Conservation (phyloP, 2,329 filamentous ascomycete genomes). For the Nemania abortiva region DNA sequence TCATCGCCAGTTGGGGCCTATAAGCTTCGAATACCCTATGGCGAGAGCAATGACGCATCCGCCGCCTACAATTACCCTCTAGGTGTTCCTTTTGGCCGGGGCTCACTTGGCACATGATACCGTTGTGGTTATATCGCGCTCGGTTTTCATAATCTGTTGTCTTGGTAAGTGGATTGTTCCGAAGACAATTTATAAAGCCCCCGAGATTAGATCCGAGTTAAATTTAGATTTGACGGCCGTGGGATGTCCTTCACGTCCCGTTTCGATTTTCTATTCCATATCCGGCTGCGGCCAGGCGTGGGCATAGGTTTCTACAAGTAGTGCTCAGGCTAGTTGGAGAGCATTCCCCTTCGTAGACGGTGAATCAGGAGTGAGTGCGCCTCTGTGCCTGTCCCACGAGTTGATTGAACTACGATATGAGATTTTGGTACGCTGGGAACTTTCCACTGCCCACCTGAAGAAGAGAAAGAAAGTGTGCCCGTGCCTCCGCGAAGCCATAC, state of each 20-base stretch:
- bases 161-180: background rate
- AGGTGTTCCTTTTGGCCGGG: background rate
- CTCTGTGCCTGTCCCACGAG: background rate
- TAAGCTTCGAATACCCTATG: background rate
- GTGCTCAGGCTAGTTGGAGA: background rate
- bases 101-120: background rate
- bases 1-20: background rate
- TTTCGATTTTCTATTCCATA: too few relatives aligned
- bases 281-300: background rate
- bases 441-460: background rate
- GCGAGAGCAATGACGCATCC: background rate
- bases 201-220: slow-evolving; percentile 4
- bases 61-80: background rate
- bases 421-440: background rate
- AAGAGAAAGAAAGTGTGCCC: background rate
- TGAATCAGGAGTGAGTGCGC: background rate
- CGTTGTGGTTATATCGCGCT: background rate
- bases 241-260: background rate
- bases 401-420: background rate
- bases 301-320: background rate
- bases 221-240: background rate
- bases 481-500: background rate
- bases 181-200: background rate
- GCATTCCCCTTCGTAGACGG: background rate
- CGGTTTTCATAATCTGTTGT: background rate